Conservation (phyloP, 2,329 filamentous ascomycete species). For the Parasarocladium wereldwijsianum region DNA sequence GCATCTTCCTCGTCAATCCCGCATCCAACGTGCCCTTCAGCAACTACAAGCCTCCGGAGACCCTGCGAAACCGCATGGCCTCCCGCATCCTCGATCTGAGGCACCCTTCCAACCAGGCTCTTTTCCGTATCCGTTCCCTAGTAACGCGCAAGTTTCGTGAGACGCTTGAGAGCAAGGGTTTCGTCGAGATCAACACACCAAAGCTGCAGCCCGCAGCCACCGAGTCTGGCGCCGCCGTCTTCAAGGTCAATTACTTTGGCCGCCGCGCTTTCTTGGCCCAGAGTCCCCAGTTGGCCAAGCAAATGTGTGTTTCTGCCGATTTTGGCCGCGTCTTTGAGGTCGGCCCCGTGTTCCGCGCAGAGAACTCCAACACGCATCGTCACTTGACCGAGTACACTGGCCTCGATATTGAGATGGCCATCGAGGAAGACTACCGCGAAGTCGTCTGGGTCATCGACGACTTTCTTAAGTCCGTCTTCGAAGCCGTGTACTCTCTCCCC, state of each 20-base stretch:
- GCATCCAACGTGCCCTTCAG: constrained; percentile 34
- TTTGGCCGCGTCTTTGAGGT: constrained; percentile 76
- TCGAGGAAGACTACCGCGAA: constrained; percentile 81
- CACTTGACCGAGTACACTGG: constrained; percentile 93
- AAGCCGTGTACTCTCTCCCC: constrained; percentile 27
- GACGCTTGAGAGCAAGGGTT: constrained; percentile 59
- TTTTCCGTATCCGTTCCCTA: constrained; percentile 75
- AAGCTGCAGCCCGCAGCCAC: constrained; percentile 84
- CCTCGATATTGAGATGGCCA: constrained; percentile 83
- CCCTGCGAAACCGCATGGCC: constrained; percentile 51
- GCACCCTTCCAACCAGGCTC: constrained; percentile 72
- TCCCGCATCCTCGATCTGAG: constrained; percentile 76
- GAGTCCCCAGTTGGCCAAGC: constrained; percentile 83
- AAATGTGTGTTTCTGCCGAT: constrained; percentile 82
- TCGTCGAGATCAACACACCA: constrained; percentile 88
- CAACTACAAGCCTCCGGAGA: constrained; percentile 50
- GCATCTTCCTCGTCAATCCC: constrained; percentile 35
- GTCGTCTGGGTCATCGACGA: constrained; percentile 65
- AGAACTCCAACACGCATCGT: constrained; percentile 90
- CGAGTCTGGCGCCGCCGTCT: constrained; percentile 82
- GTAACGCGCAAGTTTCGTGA: constrained; percentile 68
- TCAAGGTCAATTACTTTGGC: constrained; percentile 84
- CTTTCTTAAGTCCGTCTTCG: constrained; percentile 61
- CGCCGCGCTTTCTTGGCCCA: constrained; percentile 79
- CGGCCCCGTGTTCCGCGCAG: constrained; percentile 65